These are phyloP conservation scores for Penicillium hesseltinei DNA, from an alignment of 2,329 filamentous ascomycete species.

Conservation along the genomic window DNA sequence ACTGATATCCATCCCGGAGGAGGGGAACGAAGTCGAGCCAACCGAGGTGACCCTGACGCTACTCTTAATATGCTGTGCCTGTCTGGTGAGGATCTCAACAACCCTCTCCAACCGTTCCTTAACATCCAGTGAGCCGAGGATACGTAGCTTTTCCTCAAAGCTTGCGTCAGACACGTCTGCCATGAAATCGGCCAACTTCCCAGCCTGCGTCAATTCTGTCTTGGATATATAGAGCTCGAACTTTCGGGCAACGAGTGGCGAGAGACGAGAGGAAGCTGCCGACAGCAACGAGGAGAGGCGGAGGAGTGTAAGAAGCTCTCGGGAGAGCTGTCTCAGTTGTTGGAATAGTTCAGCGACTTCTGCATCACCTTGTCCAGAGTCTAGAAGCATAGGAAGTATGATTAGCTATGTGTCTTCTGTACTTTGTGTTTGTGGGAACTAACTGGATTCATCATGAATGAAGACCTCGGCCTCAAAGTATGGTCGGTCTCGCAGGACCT, in stretches of 20 bases:
- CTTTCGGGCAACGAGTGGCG: constrained; percentile 79
- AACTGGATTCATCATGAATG: constrained; percentile 68
- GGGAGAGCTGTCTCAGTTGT: constrained; percentile 77
- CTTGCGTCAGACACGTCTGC: constrained; percentile 83
- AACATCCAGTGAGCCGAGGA: constrained; percentile 77
- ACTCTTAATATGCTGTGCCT: constrained; percentile 79
- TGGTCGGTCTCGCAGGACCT: constrained; percentile 71
- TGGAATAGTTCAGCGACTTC: constrained; percentile 70
- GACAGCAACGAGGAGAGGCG: constrained; percentile 82
- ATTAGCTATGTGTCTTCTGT: constrained; percentile 6
- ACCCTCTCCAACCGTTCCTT: constrained; percentile 77
- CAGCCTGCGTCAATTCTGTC: constrained; percentile 79
- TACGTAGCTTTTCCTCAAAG: constrained; percentile 85
- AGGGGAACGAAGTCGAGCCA: constrained; percentile 63
- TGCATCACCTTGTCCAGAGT: constrained; percentile 53
- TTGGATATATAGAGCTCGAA: constrained; percentile 83
- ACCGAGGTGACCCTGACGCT: constrained; percentile 82
- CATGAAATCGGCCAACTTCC: constrained; percentile 92
- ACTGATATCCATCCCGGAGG: constrained; percentile 58
- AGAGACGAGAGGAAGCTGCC: constrained; percentile 66
- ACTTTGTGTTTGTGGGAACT: constrained; percentile 21
- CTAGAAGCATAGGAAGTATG: constrained; percentile 19
- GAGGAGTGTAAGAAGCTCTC: constrained; percentile 81
- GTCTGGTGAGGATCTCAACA: constrained; percentile 77
- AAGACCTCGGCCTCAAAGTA: constrained; percentile 82